Conservation (phyloP, 108 stramenopile species). For the Heterococcus sp. region DNA sequence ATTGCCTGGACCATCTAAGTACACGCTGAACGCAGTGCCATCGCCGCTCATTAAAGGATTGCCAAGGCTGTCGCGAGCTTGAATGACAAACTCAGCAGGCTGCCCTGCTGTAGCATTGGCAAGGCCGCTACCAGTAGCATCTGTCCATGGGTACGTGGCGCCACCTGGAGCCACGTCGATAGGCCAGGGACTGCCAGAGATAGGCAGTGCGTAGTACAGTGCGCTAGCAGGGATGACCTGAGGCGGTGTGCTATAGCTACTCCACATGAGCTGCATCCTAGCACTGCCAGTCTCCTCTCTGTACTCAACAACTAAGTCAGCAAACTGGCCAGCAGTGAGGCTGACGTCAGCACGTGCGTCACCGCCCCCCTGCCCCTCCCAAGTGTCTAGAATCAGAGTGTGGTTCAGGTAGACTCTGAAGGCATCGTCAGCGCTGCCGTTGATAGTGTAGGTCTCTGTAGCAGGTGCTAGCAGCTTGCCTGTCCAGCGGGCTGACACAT, state of each 20-base stretch:
- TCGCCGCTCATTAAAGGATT: slow-evolving; percentile 31
- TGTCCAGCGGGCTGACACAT: slow-evolving; percentile 70
- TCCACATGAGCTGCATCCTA: slow-evolving; percentile 62
- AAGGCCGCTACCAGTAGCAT: slow-evolving; percentile 58
- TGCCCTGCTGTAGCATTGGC: slow-evolving; percentile 64
- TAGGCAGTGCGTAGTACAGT: slow-evolving; percentile 62
- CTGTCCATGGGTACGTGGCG: slow-evolving; percentile 69
- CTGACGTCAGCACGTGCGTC: slow-evolving; percentile 44
- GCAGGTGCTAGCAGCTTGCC: slow-evolving; percentile 66
- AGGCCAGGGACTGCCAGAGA: slow-evolving; percentile 70
- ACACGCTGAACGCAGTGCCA: slow-evolving; percentile 48
- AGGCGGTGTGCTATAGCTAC: slow-evolving; percentile 56
- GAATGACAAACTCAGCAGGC: slow-evolving; percentile 62
- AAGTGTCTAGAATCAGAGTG: slow-evolving; percentile 66
- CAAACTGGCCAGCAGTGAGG: slow-evolving; percentile 57
- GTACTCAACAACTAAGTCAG: slow-evolving; percentile 74
- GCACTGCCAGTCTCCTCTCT: slow-evolving; percentile 70
- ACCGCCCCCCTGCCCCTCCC: slow-evolving; percentile 54
- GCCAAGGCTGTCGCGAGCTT: slow-evolving; percentile 66
- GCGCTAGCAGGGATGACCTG: slow-evolving; percentile 59
- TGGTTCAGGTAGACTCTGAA: slow-evolving; percentile 73
- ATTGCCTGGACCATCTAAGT: slow-evolving; percentile 35
- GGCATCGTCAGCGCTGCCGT: slow-evolving; percentile 68
- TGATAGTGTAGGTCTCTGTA: slow-evolving; percentile 69
- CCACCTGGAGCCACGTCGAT: slow-evolving; percentile 67